Percentiles rank a stretch among this genome's conserved stretches.
Evolutionary conservation across 495 filamentous ascomycete species (phyloP).

Genomic region (Letharia columbiana): DNA sequence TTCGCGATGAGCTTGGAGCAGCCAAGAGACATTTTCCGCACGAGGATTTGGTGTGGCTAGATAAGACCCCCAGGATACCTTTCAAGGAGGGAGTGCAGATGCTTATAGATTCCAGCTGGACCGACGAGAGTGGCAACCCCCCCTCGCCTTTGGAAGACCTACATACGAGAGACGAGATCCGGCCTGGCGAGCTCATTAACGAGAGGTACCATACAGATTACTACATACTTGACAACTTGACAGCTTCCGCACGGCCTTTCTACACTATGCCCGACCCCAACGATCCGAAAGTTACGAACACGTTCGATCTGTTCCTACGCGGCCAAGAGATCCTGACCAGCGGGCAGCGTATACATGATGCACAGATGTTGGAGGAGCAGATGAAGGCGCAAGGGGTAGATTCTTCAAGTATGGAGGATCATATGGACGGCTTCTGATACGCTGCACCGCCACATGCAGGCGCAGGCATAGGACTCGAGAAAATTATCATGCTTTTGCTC

Average conservation of each 20-base stretch:
- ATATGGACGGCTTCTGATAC: conserved; percentile 79
- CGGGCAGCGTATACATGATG: conserved; percentile 84
- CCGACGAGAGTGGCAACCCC: conserved; percentile 61
- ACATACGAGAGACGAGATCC: conserved; percentile 77
- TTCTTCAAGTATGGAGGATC: conserved; percentile 72
- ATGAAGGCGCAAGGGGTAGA: conserved; percentile 71
- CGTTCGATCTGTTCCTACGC: conserved; percentile 91
- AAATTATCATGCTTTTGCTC: conserved; percentile 74
- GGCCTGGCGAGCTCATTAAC: conserved; percentile 70
- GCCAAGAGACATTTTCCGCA: conserved; percentile 58
- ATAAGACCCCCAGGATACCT: conserved; percentile 69
- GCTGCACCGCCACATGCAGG: conserved; percentile 86
- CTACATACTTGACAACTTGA: conserved; percentile 94
- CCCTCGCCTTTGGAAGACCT: conserved; percentile 68
- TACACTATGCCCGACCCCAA: conserved; percentile 86
- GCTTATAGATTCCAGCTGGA: conserved; percentile 74
- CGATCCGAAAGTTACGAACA: conserved; percentile 69
- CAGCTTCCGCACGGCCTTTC: conserved; percentile 72
- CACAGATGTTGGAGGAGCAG: conserved; percentile 61
- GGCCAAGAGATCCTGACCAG: conserved; percentile 90
- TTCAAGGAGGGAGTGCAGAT: conserved; percentile 73
- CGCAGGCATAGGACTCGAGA: conserved; percentile 83
- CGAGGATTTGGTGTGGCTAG: conserved; percentile 69
- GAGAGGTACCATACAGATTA: conserved; percentile 85
- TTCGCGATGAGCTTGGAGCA: conserved; percentile 58